These are phyloP conservation scores for Cyberlindnera mrakii DNA, from an alignment of 805 yeast species.

Conservation along the genomic window DNA sequence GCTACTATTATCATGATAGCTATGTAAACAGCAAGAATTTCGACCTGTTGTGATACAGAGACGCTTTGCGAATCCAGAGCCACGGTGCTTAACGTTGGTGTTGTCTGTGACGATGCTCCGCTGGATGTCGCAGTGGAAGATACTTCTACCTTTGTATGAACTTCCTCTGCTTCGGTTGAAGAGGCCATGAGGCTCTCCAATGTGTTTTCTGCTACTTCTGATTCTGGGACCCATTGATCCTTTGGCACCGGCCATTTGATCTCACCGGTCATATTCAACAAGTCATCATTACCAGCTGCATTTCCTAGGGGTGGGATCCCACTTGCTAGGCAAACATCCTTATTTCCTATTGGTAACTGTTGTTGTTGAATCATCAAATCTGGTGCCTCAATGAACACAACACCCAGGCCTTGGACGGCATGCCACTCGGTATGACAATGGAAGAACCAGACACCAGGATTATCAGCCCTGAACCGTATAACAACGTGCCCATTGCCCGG, in stretches of 20 bases:
- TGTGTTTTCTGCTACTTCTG: not conserved
- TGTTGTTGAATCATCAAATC: conserved; percentile 36
- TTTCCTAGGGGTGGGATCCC: conserved; percentile 51
- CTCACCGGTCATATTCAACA: conserved; percentile 50
- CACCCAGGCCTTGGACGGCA: conserved; percentile 72
- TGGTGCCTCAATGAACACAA: conserved; percentile 70
- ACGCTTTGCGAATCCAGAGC: too few species aligned
- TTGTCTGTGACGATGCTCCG: too few species aligned
- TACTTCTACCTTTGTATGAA: too few species aligned
- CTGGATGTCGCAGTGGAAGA: too few species aligned
- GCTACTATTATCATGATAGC: conserved; percentile 22
- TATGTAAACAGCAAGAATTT: conserved; percentile 25
- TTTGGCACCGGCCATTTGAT: conserved; percentile 2
- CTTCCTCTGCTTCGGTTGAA: too few species aligned
- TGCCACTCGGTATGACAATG: conserved; percentile 91
- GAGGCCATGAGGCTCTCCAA: too few species aligned
- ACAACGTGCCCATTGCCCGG: conserved; percentile 62
- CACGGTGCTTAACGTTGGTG: too few species aligned
- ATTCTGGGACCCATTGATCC: not conserved
- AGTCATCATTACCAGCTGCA: conserved; percentile 59
- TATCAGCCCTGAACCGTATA: conserved; percentile 67
- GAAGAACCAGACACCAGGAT: conserved; percentile 93
- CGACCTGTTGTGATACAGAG: too few species aligned
- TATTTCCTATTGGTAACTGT: conserved; percentile 37
- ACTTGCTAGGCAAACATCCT: conserved; percentile 40